These are phyloP conservation scores for Neoboletus subvelutipes DNA, from an alignment of 768 basidiomycete species.

Conservation along the genomic window DNA sequence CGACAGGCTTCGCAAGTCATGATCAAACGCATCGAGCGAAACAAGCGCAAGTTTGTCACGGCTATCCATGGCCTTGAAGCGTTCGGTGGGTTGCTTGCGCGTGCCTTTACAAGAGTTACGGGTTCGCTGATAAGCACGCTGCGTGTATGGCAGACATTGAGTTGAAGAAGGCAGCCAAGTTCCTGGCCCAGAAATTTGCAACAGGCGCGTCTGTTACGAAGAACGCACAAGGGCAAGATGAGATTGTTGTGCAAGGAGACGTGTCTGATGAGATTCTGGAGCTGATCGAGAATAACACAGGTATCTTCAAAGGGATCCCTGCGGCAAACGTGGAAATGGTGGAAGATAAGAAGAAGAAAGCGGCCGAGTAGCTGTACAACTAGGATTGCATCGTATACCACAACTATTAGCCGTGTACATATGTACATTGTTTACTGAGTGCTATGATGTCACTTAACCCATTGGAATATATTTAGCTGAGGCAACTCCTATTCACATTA, in stretches of 20 bases:
- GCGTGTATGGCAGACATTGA: conserved; percentile 57
- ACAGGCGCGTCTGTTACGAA: conserved; percentile 93
- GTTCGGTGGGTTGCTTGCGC: conserved; percentile 51
- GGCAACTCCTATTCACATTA: not conserved
- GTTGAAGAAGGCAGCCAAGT: conserved; percentile 93
- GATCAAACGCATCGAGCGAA: conserved; percentile 93
- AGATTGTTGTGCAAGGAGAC: conserved; percentile 97
- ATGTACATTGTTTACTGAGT: no score
- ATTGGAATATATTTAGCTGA: not conserved
- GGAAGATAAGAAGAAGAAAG: conserved; percentile 82
- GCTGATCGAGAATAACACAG: conserved; percentile 61
- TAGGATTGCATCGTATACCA: not conserved
- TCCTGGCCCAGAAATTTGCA: conserved; percentile 91
- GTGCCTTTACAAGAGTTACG: not conserved
- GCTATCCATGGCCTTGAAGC: conserved; percentile 87
- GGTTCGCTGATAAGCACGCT: not conserved
- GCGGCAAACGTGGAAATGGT: conserved; percentile 68
- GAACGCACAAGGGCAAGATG: conserved; percentile 86
- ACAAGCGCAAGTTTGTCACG: conserved; percentile 93
- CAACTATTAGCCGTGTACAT: not conserved
- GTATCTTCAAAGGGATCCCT: conserved; percentile 66
- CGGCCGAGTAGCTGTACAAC: conserved; percentile 22
- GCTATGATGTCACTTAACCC: conserved; percentile 18
- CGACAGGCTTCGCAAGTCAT: conserved; percentile 52
- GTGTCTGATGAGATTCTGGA: conserved; percentile 86